Percentiles rank a stretch among this genome's conserved stretches.
Evolutionary conservation across 176 grass and related monocot species (phyloP).

Genomic region (Triticum turgidum): DNA sequence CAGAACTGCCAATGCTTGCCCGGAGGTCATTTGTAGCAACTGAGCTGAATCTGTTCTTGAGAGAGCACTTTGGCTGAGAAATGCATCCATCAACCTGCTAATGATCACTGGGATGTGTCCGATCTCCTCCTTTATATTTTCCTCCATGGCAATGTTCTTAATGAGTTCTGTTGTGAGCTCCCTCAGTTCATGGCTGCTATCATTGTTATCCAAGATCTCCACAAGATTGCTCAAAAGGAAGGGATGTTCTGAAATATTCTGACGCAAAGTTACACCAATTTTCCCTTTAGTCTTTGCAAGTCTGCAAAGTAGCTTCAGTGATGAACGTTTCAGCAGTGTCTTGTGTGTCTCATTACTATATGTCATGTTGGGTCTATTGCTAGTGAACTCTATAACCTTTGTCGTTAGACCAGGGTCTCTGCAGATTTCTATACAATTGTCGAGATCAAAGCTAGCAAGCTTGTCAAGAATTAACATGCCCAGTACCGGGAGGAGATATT

Average conservation of each 20-base stretch:
- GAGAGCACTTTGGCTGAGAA: background rate
- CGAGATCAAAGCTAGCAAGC: constrained; percentile 16
- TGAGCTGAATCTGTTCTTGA: background rate
- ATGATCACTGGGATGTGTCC: background rate
- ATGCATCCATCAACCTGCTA: background rate
- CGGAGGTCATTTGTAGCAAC: background rate
- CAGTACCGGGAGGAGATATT: background rate
- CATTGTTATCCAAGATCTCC: background rate
- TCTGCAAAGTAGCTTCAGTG: background rate
- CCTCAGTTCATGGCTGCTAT: background rate
- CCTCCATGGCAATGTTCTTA: constrained; percentile 6
- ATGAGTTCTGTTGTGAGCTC: background rate
- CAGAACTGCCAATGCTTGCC: constrained; percentile 24
- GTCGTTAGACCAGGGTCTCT: background rate
- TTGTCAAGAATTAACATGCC: constrained; percentile 22
- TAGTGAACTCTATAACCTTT: background rate
- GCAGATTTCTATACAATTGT: constrained; percentile 19
- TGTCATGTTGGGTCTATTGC: no score
- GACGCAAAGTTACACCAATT: background rate
- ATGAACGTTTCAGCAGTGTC: background rate
- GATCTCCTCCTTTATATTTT: background rate
- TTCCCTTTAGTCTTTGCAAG: background rate
- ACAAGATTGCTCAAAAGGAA: constrained; percentile 24
- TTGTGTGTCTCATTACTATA: background rate
- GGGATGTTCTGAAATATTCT: background rate